Evolutionary conservation across 768 basidiomycete species (phyloP), one percentile per base, ranked within the genome.

Genomic region (Auricularia sp.): DNA sequence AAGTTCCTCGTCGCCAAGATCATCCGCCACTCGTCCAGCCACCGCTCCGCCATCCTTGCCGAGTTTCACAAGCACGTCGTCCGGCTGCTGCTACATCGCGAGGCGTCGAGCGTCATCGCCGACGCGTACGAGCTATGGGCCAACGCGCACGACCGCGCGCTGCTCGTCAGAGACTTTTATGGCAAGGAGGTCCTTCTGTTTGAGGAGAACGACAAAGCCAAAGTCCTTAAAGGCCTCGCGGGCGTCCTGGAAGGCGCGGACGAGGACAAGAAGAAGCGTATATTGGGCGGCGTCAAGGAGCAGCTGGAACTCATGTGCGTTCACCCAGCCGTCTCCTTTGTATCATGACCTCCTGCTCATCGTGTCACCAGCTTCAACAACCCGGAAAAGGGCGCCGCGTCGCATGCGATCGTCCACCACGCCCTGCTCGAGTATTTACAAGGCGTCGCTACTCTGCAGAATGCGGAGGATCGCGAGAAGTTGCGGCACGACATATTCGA

Each of bases 41-140:
- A 91, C 68, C 87, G 93, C 43, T 74, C 83, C 5, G 80, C 85
- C 14, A 93, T 98, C 69, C 78, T 96, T 47, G 77, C 79, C 47
- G 90, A 94, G 71, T 89, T 97, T 73, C 86, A 90, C 64, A 83
- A 84, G 1, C 79, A 86, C 64, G 84, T 96, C 51, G 78, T 91
- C 42, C 84, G 86, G 6, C 80, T 97, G 58, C 79, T 98, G 6
- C 80, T 91, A 14, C 94, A 97, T 72, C 83, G 88, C 3, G 90
- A 96, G 66, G 92, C 94, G 0, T 85, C 91, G 1, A 80, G 84
- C 3, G 87, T 93, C 7, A 79, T 98, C 11, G 89, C 93, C 1
- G 93, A 96, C 70, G 83, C 92, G 0, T 98, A 89, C 70, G 93
- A 95, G 71, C 81, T 95, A 0, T 90, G 93, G 70, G 83, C 88